These are phyloP conservation scores for Madurella mycetomatis DNA, from an alignment of 2,329 filamentous ascomycete species.

Conservation along the genomic window DNA sequence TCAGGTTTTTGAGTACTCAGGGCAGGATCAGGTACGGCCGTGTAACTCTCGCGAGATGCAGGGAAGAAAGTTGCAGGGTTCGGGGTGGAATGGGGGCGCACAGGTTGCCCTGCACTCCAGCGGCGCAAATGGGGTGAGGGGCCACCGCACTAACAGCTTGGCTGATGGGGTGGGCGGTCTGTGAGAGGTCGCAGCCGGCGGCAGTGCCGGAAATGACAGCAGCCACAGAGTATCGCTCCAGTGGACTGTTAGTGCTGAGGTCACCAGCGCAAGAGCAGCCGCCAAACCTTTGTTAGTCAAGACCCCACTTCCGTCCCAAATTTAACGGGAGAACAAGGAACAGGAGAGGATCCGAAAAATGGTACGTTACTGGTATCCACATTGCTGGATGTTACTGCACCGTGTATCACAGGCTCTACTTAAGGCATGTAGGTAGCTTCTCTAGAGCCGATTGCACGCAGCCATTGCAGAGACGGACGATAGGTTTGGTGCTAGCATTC, in stretches of 20 bases:
- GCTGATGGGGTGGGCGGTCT: neutral
- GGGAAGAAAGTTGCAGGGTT: conserved; percentile 12
- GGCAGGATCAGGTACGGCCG: conserved; percentile 9
- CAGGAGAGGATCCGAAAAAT: too few species aligned
- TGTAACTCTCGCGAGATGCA: conserved; percentile 8
- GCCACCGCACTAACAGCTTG: conserved; percentile 2
- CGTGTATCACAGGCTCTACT: too few species aligned
- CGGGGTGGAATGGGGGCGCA: conserved; percentile 9
- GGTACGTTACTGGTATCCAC: too few species aligned
- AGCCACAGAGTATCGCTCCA: too few species aligned
- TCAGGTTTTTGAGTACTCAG: conserved; percentile 25
- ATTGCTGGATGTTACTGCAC: too few species aligned
- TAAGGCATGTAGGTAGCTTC: too few species aligned
- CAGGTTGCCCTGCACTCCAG: conserved; percentile 5
- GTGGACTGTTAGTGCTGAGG: conserved; percentile 15
- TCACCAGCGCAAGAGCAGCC: conserved; percentile 1
- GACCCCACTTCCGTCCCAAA: neutral
- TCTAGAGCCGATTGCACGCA: too few species aligned
- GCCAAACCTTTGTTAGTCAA: neutral
- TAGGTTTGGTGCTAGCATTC: too few species aligned
- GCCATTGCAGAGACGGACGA: too few species aligned
- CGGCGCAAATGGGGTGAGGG: conserved; percentile 5
- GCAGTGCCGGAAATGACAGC: too few species aligned
- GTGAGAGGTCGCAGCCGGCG: too few species aligned
- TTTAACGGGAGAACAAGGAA: neutral